Evolutionary conservation across 768 basidiomycete species (phyloP), one percentile per base, ranked within the genome.

Genomic region (Jaapia argillacea): DNA sequence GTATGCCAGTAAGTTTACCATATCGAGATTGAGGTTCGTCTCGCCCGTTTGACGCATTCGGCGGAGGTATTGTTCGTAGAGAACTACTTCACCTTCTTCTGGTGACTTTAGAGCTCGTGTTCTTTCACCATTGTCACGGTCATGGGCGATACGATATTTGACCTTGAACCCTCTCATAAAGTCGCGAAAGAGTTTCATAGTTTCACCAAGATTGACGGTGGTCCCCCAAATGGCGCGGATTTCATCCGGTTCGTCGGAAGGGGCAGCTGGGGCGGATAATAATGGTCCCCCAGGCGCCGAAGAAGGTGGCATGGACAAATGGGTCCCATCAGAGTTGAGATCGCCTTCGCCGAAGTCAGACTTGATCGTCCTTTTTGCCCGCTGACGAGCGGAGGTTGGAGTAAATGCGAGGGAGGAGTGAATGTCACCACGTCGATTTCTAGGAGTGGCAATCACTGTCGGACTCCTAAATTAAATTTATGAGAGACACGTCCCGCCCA

Each of bases 171-270:
- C 85, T 39, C 76, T 79, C 44, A 99, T 64, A 60, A 97, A 97
- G 27, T 85, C 81, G 41, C 80, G 76, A 67, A 97, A 98, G 16
- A 83, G 63, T 54, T 81, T 83, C 87, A 97, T 96, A 10, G 87
- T 85, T 59, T 94, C 86, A 3, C 79, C 74, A 22, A 99, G 72
- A 51, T 88, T 86, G 54, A 99, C 92, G 1, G 89, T 93, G 0
- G 96, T 99, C 24, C 96, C 96, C 94, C 96, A 99, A 48, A 99
- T 89, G 20, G 90, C 91, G 43, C 87, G 75, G 41, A 90, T 85
- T 51, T 87, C 87, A 45, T 87, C 86, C 0, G 82, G 83, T 43
- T 83, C 81, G 47, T 83, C 85, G 10, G 75, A 77, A 12, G 75
- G 77, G 1, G 59, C 70, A 23, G 67, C 72, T 13, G 73, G 78